Evolutionary conservation across 2,329 filamentous ascomycete species (phyloP).

Genomic region (Elsinoe necatrix): DNA sequence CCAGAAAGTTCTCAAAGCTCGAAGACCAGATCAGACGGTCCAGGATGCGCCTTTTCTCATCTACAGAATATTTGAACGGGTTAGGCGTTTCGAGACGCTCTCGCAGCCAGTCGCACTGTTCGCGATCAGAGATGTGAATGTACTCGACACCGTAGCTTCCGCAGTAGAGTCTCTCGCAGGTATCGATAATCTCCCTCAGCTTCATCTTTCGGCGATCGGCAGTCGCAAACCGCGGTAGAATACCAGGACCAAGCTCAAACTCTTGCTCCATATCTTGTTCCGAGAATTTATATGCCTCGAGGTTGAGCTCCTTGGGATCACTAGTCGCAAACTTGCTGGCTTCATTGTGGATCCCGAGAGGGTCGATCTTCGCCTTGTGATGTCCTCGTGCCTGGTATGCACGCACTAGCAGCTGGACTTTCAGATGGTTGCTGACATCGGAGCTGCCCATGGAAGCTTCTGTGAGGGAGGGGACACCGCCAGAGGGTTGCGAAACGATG

Average conservation of each 20-base stretch:
- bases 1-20: constrained; percentile 90
- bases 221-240: constrained; percentile 85
- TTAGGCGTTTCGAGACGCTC: constrained; percentile 88
- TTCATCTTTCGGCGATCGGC: constrained; percentile 92
- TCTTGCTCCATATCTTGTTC: constrained; percentile 90
- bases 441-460: constrained; percentile 60
- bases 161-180: constrained; percentile 94
- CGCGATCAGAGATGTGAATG: constrained; percentile 95
- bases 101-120: constrained; percentile 97
- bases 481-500: constrained; percentile 72
- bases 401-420: constrained; percentile 92
- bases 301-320: constrained; percentile 83
- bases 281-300: constrained; percentile 90
- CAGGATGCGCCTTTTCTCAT: constrained; percentile 95
- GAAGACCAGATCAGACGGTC: constrained; percentile 98
- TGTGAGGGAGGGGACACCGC: constrained; percentile 63
- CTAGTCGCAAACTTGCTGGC: constrained; percentile 74
- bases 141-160: constrained; percentile 97
- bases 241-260: constrained; percentile 86
- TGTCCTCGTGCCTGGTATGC: constrained; percentile 97
- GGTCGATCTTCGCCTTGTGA: constrained; percentile 96
- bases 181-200: constrained; percentile 81
- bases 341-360: constrained; percentile 84
- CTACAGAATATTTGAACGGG: constrained; percentile 94
- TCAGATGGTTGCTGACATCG: constrained; percentile 91